phyloP scores from a whole-genome alignment of 2,329 filamentous ascomycete genomes.

The Amauroascus niger region DNA sequence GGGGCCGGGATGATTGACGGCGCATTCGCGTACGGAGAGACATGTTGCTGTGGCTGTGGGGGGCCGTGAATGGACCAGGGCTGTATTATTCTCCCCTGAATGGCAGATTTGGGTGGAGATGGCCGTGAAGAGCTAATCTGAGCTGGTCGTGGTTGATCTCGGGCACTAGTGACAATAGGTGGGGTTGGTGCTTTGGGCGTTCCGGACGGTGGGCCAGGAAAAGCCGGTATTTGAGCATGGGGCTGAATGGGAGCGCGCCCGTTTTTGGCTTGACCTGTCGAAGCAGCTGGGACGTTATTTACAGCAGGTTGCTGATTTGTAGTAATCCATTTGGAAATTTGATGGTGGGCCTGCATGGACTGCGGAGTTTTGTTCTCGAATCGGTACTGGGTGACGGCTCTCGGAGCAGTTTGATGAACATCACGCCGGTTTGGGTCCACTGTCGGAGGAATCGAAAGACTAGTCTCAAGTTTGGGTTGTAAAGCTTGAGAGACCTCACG shows the following conservation, averaged over 20 bases:
- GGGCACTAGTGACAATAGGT: neutral
- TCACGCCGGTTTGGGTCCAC: neutral
- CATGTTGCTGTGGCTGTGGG: conserved; percentile 12
- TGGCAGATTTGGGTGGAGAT: conserved; percentile 3
- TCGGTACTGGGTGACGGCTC: conserved; percentile 4
- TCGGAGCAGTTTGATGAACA: neutral
- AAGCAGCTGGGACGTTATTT: neutral
- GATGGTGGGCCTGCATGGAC: conserved; percentile 8
- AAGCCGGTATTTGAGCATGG: neutral
- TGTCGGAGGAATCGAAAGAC: neutral
- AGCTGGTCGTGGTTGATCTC: neutral
- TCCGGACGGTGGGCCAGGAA: neutral
- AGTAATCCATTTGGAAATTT: neutral
- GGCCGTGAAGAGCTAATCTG: neutral
- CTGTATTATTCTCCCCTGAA: conserved; percentile 9
- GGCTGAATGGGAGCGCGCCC: neutral
- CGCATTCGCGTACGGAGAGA: neutral
- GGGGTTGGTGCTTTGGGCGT: neutral
- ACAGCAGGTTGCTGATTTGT: neutral
- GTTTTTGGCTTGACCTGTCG: neutral
- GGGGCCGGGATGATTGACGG: neutral
- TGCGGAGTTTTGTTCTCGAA: conserved; percentile 10
- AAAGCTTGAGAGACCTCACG: neutral
- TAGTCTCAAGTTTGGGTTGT: neutral
- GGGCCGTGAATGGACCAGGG: conserved; percentile 14